Evolutionary conservation across 345 rosid genomes (phyloP), one percentile per base, ranked within the genome.

Genomic region (Theobroma cacao): DNA sequence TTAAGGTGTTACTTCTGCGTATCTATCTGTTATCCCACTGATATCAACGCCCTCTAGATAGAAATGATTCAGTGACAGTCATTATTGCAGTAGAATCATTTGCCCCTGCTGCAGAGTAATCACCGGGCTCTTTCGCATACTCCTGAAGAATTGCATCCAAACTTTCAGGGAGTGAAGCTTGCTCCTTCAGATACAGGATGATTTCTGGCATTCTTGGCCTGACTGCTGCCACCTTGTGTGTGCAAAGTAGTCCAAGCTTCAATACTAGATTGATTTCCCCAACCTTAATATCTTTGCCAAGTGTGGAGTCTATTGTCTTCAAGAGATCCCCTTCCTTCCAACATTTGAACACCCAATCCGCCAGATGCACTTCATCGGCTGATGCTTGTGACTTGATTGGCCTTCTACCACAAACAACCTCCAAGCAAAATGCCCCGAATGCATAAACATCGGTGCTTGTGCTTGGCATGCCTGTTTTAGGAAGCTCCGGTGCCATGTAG

Each of bases 341-440:
- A 7, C 71, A 74, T n/a, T 80, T 80, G 2, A 78, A 11, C 28
- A 89, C 84, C 85, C 87, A 82, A 1, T 82, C 86, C 33, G 79
- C 82, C 75, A 87, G 80, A 33, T 77, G 50, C 13, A 75, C 31
- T 14, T 82, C 80, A 0, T 72, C 78, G 8, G 45, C 63, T 0
- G 45, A 22, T 22, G 71, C 69, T 33, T 43, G 72, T 68, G 69
- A 22, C 74, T 79, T 82, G 0, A 85, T 77, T 15, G 86, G 38
- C 58, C 87, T 85, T 50, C 86, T 85, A 13, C 91, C 91, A 22
- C 86, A 83, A 6, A 82, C 85, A 0, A 89, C 83, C 73, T 86
- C 91, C 8, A 87, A 86, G 73, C 84, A 74, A 20, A 82, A 84
- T 20, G 79, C 52, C 33, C 91, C 90, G 28, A 82, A 89, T 0